Evolutionary conservation across 2,329 filamentous ascomycete genomes (phyloP), one percentile per base, ranked within the genome.

Genomic region (Colletotrichum sojae): DNA sequence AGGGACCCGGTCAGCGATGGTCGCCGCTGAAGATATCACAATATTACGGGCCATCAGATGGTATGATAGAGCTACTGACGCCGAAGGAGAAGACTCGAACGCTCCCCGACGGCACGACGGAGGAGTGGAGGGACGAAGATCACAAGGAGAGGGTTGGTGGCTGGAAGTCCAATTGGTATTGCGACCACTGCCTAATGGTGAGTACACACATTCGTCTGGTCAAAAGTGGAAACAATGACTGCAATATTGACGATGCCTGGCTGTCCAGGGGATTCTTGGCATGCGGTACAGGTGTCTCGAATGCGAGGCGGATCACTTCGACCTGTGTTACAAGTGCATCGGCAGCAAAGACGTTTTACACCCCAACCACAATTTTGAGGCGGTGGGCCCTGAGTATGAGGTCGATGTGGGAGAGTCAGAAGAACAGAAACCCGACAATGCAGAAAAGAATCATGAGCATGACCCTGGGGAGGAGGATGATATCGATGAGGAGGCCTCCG

Each of bases 1-100:
- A 60, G 27, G 62, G 43, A 2, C 18, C 20, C n/a, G 63, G 69
- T 45, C 36, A 51, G 20, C 27, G 60, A 8, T 73, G 72, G 73
- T 67, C 73, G 13, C 36, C 68, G 2, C 16, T 73, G 25, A 69
- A 72, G 39, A 15, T 73, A 12, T 59, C 71, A 1, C 43, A 49
- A 10, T 73, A 66, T 40, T 54, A 67, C 31, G 65, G 63, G 22
- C 13, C 36, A 3, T 20, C 40, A 5, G 31, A 61, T n/a, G 60
- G 64, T 1, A 18, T 63, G 1, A 18, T 62, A 1, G 43, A 63
- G 6, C 49, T 70, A 6, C 43, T 73, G 36, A 60, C 49, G 16
- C 68, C 58, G 4, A 54, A 59, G 52, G 52, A 56, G 15, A 48
- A 59, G 27, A 61, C 18, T 12, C 57, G 60, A 12, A 56, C 51